A percentile compares a stretch with the other conserved stretches of the same genome.
phyloP scores from a whole-genome alignment of 257 asterid genomes.

The Ehretia macrophylla region DNA sequence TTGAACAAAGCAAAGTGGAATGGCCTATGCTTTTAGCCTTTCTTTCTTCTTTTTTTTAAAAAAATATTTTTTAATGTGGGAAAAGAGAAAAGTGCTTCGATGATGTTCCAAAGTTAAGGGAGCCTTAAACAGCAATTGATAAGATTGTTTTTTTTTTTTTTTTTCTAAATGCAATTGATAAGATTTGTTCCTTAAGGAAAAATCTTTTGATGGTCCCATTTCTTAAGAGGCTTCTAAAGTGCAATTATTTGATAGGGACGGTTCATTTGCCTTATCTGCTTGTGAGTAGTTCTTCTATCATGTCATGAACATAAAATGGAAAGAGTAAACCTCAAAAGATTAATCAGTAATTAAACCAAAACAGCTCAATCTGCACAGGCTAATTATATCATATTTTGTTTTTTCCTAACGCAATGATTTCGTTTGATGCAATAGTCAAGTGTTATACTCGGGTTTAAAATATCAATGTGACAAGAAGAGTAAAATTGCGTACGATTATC shows the following conservation, averaged over 20 bases:
- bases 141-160: no score
- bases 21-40: no score
- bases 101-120: neutral
- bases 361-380: no score
- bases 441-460: no score
- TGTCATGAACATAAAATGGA: neutral
- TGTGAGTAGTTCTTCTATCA: constrained; percentile 7
- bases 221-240: neutral
- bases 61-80: neutral
- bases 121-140: neutral
- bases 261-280: neutral
- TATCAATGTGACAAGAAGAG: no score
- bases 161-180: no score
- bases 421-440: no score
- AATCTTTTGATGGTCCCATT: neutral
- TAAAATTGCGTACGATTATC: no score
- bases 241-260: neutral
- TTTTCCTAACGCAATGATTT: no score
- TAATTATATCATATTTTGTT: no score
- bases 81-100: neutral
- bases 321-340: neutral
- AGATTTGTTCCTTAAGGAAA: neutral
- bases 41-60: constrained; percentile 10
- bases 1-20: no score
- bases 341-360: no score